These are phyloP conservation scores for Berberis vulgaris DNA, from an alignment of 164 flowering plant species.

Conservation along the genomic window DNA sequence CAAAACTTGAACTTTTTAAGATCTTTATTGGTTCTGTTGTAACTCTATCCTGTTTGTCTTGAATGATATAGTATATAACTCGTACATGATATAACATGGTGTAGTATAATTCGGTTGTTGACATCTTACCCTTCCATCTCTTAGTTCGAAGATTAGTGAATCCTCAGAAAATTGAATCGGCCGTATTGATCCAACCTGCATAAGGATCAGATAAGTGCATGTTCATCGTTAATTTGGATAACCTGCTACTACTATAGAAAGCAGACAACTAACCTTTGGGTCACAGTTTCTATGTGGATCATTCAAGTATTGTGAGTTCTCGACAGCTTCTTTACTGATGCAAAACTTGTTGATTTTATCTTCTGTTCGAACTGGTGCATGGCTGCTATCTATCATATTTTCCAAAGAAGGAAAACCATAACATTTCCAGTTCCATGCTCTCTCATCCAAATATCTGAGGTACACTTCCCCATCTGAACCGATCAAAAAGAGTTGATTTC, in stretches of 20 bases:
- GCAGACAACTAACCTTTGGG: constrained; percentile 42
- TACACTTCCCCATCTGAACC: constrained; percentile 83
- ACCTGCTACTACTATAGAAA: background rate
- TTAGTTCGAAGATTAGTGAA: constrained; percentile 57
- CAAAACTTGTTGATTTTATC: constrained; percentile 15
- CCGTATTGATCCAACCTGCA: constrained; percentile 57
- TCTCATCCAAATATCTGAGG: constrained; percentile 48
- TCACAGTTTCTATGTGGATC: constrained; percentile 33
- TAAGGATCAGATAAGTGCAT: background rate
- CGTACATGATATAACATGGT: background rate
- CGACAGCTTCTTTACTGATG: constrained; percentile 17
- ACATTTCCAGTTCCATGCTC: constrained; percentile 70
- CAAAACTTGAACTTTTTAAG: background rate
- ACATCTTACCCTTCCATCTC: constrained; percentile 74
- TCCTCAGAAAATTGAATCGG: constrained; percentile 67
- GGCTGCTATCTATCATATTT: constrained; percentile 8
- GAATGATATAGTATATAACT: background rate
- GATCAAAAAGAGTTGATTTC: constrained; percentile 55
- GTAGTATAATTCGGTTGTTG: background rate
- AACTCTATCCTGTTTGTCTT: background rate
- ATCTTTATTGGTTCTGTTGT: background rate
- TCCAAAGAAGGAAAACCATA: constrained; percentile 44
- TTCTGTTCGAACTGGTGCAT: constrained; percentile 1
- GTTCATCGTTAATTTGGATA: background rate
- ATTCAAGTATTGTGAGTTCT: constrained; percentile 10